phyloP scores from a whole-genome alignment of 768 basidiomycete species.

The Rhizopogon sp. region DNA sequence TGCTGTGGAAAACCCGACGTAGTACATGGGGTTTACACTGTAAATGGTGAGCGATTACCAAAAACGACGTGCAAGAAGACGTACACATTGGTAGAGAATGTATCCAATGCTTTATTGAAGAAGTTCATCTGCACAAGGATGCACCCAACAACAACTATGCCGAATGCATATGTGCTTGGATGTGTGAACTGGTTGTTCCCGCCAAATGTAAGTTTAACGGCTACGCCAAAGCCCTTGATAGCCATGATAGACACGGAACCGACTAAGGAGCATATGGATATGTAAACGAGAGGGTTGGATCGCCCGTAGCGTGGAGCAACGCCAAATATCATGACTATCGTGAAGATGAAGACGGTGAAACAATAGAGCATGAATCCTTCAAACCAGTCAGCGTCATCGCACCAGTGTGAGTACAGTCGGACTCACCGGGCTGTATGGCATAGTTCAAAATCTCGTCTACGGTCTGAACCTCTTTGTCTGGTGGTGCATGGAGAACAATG shows the following conservation, averaged over 20 bases:
- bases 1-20: constrained; percentile 91
- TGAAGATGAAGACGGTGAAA: constrained; percentile 76
- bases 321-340: constrained; percentile 81
- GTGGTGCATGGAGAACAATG: constrained; percentile 94
- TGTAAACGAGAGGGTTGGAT: constrained; percentile 84
- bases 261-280: constrained; percentile 94
- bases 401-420: background rate
- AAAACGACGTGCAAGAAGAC: constrained; percentile 23
- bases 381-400: constrained; percentile 5
- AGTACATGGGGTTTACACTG: constrained; percentile 97
- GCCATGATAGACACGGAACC: constrained; percentile 99
- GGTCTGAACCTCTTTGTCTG: constrained; percentile 88
- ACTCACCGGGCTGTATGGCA: constrained; percentile 87
- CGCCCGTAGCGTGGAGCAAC: constrained; percentile 85
- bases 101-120: constrained; percentile 97
- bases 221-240: constrained; percentile 97
- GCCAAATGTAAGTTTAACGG: constrained; percentile 87
- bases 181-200: constrained; percentile 96
- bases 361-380: constrained; percentile 90
- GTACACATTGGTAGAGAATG: constrained; percentile 96
- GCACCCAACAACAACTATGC: constrained; percentile 71
- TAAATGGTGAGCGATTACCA: background rate
- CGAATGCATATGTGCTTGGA: constrained; percentile 95
- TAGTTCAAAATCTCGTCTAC: constrained; percentile 92
- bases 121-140: constrained; percentile 94